These are phyloP conservation scores for Candida sojae DNA, from an alignment of 1,139 yeast genomes.

Conservation along the genomic window DNA sequence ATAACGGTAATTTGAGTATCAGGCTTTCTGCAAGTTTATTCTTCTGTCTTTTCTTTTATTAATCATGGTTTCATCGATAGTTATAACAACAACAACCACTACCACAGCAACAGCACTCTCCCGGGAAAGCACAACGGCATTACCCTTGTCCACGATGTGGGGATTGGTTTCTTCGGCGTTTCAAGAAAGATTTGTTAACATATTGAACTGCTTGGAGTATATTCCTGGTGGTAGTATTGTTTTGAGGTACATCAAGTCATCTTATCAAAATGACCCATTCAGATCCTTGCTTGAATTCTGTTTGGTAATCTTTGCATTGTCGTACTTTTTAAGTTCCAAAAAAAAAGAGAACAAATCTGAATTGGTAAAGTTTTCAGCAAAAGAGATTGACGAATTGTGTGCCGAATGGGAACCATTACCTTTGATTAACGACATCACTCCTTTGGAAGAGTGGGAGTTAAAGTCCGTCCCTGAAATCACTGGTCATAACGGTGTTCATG, in stretches of 20 bases:
- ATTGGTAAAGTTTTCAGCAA: slow-evolving; percentile 59
- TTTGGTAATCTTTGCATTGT: slow-evolving; percentile 78
- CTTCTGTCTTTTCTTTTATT: background rate
- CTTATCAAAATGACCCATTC: slow-evolving; percentile 92
- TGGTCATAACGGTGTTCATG: slow-evolving; percentile 58
- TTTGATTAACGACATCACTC: slow-evolving; percentile 56
- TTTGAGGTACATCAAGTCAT: slow-evolving; percentile 77
- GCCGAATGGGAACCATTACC: slow-evolving; percentile 94
- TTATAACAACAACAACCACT: slow-evolving; percentile 20
- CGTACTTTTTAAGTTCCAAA: slow-evolving; percentile 81
- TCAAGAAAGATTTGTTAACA: slow-evolving; percentile 35
- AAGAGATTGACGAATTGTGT: slow-evolving; percentile 80
- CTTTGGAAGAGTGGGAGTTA: slow-evolving; percentile 62
- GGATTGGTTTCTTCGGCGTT: slow-evolving; percentile 38
- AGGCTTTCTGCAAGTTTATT: background rate
- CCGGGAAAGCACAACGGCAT: slow-evolving; percentile 5
- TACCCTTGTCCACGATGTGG: slow-evolving; percentile 39
- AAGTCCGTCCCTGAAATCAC: slow-evolving; percentile 62
- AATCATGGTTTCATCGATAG: slow-evolving; percentile 14
- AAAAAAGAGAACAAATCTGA: slow-evolving; percentile 78
- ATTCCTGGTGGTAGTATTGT: slow-evolving; percentile 84
- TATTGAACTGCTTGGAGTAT: slow-evolving; percentile 36
- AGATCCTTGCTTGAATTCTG: slow-evolving; percentile 82
- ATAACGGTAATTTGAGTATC: no score
- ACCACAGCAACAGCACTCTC: slow-evolving; percentile 29